A percentile compares a stretch with the other conserved stretches of the same genome.
Conservation (phyloP, 495 filamentous ascomycete species). For the Acidomyces sp. region DNA sequence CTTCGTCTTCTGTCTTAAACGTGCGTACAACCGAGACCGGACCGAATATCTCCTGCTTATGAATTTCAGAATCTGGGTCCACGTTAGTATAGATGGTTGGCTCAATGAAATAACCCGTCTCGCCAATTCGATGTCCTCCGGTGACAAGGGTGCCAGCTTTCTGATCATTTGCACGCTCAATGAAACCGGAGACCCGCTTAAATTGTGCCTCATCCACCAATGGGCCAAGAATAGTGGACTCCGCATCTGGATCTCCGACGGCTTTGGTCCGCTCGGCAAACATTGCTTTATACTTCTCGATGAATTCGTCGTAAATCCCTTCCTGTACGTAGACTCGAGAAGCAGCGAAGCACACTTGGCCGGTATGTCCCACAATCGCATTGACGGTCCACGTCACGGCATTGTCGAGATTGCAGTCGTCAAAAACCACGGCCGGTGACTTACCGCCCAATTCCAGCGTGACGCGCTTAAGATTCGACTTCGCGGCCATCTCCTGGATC, state of each 20-base stretch:
- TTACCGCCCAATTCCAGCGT: constrained; percentile 31
- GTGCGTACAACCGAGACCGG: constrained; percentile 23
- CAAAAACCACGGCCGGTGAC: constrained; percentile 27
- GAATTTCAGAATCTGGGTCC: constrained; percentile 8
- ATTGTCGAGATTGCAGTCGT: constrained; percentile 26
- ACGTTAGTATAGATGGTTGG: constrained; percentile 22
- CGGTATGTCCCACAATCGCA: constrained; percentile 21
- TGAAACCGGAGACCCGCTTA: constrained; percentile 17
- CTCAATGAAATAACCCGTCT: constrained; percentile 22
- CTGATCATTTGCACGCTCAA: too few relatives aligned
- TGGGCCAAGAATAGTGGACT: constrained; percentile 20
- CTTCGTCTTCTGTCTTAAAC: constrained; percentile 28
- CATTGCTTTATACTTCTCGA: constrained; percentile 27
- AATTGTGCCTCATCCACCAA: constrained; percentile 23
- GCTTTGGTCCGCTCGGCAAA: constrained; percentile 24
- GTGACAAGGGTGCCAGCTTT: too few relatives aligned
- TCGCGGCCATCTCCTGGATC: constrained; percentile 24
- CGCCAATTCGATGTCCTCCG: too few relatives aligned
- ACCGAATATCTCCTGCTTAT: constrained; percentile 26
- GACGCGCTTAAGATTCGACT: constrained; percentile 29
- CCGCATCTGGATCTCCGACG: constrained; percentile 22
- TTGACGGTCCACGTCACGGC: constrained; percentile 22
- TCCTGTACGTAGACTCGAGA: constrained; percentile 31
- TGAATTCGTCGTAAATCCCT: constrained; percentile 28
- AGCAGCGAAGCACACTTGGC: constrained; percentile 29